phyloP scores from a whole-genome alignment of 345 rosid genomes.

The Eucalyptus regnans region DNA sequence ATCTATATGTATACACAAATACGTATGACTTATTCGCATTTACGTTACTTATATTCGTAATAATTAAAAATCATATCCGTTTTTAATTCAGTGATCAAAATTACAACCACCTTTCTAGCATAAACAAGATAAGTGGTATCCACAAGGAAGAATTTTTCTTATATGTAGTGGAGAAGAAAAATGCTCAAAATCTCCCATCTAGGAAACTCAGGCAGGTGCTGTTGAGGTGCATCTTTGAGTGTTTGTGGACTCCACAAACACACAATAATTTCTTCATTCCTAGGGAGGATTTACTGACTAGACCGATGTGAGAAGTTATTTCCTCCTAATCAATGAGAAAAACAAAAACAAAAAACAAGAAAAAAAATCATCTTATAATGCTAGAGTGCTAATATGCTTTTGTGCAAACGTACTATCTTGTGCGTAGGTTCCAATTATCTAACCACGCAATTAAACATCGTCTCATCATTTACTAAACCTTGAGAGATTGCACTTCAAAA shows the following conservation, averaged over 20 bases:
- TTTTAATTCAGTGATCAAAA: neutral
- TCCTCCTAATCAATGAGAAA: neutral
- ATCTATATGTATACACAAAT: neutral
- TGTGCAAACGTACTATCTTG: neutral
- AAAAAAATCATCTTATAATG: neutral
- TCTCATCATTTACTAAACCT: neutral
- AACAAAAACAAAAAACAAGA: neutral
- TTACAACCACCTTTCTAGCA: neutral
- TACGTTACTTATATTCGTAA: neutral
- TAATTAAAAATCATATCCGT: neutral
- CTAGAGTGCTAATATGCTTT: neutral
- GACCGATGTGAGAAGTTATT: neutral
- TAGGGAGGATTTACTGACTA: neutral
- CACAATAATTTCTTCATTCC: neutral
- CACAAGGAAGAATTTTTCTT: neutral
- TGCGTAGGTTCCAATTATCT: neutral
- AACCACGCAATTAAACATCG: neutral
- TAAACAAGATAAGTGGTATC: neutral
- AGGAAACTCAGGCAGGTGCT: neutral
- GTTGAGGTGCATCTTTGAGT: neutral
- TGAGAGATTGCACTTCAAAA: neutral
- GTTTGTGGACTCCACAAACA: neutral
- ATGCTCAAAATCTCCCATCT: neutral
- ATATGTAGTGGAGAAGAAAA: neutral
- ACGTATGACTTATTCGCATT: rapidly evolving